Conservation (phyloP, 1,284 basidiomycete genomes). For the Leccinum idahoense region DNA sequence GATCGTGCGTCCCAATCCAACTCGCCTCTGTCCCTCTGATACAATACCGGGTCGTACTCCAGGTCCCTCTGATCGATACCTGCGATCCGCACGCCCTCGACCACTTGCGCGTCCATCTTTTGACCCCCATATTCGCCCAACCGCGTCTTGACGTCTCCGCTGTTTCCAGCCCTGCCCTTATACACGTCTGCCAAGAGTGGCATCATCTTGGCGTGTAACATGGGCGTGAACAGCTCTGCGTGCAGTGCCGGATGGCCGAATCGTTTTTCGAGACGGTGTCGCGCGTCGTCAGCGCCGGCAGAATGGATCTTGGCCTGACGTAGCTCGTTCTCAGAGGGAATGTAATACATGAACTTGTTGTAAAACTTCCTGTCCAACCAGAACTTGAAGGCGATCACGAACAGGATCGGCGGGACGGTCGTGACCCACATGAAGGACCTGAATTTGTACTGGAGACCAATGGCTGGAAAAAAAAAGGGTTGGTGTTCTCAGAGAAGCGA, state of each 20-base stretch:
- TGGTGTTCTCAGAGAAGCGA: constrained; percentile 1
- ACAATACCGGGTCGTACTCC: constrained; percentile 71
- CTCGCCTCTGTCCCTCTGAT: constrained; percentile 74
- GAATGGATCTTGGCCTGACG: constrained; percentile 68
- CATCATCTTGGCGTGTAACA: constrained; percentile 84
- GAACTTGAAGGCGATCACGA: constrained; percentile 77
- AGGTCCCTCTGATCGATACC: constrained; percentile 70
- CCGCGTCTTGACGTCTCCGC: constrained; percentile 44
- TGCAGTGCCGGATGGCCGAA: constrained; percentile 85
- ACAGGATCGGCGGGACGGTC: constrained; percentile 71
- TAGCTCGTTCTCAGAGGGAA: constrained; percentile 68
- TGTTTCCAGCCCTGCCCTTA: constrained; percentile 60
- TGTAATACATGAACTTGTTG: constrained; percentile 73
- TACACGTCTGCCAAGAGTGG: constrained; percentile 71
- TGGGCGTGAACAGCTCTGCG: constrained; percentile 78
- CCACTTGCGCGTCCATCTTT: constrained; percentile 63
- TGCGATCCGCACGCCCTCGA: constrained; percentile 75
- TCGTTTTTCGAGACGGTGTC: constrained; percentile 72
- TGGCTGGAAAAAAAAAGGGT: constrained; percentile 46
- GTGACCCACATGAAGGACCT: constrained; percentile 68
- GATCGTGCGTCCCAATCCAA: constrained; percentile 76
- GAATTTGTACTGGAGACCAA: constrained; percentile 79
- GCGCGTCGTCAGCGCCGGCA: constrained; percentile 59
- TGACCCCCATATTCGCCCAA: constrained; percentile 72
- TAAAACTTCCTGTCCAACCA: constrained; percentile 70